Evolutionary conservation across 1,139 yeast genomes (phyloP).

Genomic region (Suhomyces taliae): DNA sequence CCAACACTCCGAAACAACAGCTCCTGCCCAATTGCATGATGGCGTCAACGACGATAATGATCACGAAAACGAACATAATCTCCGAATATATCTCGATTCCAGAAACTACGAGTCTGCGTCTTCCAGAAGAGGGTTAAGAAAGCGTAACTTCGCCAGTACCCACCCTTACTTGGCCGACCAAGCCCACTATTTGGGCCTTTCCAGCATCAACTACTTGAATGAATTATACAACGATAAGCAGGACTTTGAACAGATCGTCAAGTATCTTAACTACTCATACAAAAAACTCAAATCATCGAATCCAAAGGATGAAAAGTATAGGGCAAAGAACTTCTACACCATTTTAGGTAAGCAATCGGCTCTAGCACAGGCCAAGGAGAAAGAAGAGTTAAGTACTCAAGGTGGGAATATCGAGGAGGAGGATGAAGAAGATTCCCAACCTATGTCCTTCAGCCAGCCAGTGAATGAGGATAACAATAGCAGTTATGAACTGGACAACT

Average conservation of each 20-base stretch:
- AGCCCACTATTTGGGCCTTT: conserved; percentile 46
- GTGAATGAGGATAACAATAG: conserved; percentile 2
- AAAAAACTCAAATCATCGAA: conserved; percentile 29
- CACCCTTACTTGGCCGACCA: conserved; percentile 52
- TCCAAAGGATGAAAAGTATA: conserved; percentile 43
- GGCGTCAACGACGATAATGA: conserved; percentile 1
- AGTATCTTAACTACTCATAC: conserved; percentile 38
- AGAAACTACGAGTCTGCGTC: conserved; percentile 13
- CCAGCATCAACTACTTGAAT: conserved; percentile 37
- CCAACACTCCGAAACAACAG: too few relatives aligned
- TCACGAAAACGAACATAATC: conserved; percentile 15
- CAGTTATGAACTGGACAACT: conserved; percentile 8
- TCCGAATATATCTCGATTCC: conserved; percentile 17
- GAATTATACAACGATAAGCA: conserved; percentile 36
- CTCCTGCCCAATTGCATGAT: too few relatives aligned
- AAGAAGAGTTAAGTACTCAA: conserved; percentile 4
- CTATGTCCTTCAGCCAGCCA: not conserved
- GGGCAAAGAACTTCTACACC: conserved; percentile 39
- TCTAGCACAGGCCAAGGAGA: conserved; percentile 12
- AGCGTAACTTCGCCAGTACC: conserved; percentile 46
- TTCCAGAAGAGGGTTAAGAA: conserved; percentile 37
- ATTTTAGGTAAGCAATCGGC: conserved; percentile 32
- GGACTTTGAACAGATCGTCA: conserved; percentile 36
- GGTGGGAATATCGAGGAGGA: conserved; percentile 3
- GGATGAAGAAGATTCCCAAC: conserved; percentile 3